phyloP scores from a whole-genome alignment of 768 basidiomycete species.

The Phylloporus sp. region DNA sequence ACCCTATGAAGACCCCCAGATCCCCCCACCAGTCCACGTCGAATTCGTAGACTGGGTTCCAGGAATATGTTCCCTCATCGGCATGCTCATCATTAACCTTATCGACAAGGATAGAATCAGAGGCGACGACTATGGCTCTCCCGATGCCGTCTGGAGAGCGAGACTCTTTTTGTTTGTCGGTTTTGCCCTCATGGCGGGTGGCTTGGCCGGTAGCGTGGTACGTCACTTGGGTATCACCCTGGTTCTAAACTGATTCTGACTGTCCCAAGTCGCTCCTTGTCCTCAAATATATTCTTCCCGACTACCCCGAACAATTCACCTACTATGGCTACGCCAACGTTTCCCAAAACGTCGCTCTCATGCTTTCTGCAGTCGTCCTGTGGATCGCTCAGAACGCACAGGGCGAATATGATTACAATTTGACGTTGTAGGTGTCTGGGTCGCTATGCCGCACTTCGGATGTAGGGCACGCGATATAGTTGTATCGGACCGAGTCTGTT shows the following conservation, averaged over 20 bases:
- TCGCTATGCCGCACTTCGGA: background rate
- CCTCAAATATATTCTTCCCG: constrained; percentile 80
- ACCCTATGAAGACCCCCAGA: constrained; percentile 65
- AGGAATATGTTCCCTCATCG: constrained; percentile 86
- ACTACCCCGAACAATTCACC: constrained; percentile 67
- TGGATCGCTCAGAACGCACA: constrained; percentile 88
- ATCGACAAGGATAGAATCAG: constrained; percentile 91
- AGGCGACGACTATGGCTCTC: constrained; percentile 78
- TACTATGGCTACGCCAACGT: constrained; percentile 96
- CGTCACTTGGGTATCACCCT: constrained; percentile 31
- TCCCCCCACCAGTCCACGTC: constrained; percentile 74
- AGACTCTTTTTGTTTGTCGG: constrained; percentile 89
- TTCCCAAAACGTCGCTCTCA: constrained; percentile 82
- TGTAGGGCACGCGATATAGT: constrained; percentile 1
- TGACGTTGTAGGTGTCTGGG: constrained; percentile 49
- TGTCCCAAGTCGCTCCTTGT: constrained; percentile 69
- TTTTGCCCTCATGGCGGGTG: constrained; percentile 96
- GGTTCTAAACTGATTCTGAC: background rate
- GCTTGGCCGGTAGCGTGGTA: constrained; percentile 94
- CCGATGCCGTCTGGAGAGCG: constrained; percentile 86
- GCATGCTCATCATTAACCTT: constrained; percentile 87
- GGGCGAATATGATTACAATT: constrained; percentile 90
- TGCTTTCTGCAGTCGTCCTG: constrained; percentile 81
- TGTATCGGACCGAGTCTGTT: background rate
- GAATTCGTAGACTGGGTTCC: constrained; percentile 97